A percentile compares a stretch with the other conserved stretches of the same genome.
Conservation (phyloP, 176 grass and related monocot genomes). For the Lolium rigidum region DNA sequence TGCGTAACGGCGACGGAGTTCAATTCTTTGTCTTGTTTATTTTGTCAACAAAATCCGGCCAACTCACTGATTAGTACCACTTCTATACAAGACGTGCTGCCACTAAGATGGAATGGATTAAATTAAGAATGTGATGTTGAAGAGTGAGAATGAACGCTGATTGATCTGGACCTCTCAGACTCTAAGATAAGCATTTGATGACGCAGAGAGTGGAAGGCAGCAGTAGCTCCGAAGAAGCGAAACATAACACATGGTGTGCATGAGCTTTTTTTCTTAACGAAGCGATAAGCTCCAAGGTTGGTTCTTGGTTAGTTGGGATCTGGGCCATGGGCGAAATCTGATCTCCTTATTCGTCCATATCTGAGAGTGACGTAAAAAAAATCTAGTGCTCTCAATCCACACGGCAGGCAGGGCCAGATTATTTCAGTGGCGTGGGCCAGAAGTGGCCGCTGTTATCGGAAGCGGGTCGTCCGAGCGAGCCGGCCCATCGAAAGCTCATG, state of each 20-base stretch:
- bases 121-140: neutral
- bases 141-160: neutral
- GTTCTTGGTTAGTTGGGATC: neutral
- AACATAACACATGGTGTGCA: neutral
- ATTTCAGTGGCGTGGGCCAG: too few species aligned
- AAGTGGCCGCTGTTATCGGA: too few species aligned
- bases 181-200: neutral
- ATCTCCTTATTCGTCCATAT: neutral
- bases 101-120: too few species aligned
- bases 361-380: too few species aligned
- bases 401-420: too few species aligned
- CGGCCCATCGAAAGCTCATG: too few species aligned
- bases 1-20: neutral
- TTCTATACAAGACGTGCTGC: too few species aligned
- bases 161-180: neutral
- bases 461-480: too few species aligned
- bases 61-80: neutral
- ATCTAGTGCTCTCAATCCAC: too few species aligned
- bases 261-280: neutral
- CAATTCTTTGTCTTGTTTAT: too few species aligned
- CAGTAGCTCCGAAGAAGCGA: neutral
- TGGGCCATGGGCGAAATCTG: neutral
- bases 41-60: too few species aligned
- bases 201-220: neutral
- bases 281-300: neutral